Conservation (phyloP, 768 basidiomycete species). For the Peribolospora kevripleyi region DNA sequence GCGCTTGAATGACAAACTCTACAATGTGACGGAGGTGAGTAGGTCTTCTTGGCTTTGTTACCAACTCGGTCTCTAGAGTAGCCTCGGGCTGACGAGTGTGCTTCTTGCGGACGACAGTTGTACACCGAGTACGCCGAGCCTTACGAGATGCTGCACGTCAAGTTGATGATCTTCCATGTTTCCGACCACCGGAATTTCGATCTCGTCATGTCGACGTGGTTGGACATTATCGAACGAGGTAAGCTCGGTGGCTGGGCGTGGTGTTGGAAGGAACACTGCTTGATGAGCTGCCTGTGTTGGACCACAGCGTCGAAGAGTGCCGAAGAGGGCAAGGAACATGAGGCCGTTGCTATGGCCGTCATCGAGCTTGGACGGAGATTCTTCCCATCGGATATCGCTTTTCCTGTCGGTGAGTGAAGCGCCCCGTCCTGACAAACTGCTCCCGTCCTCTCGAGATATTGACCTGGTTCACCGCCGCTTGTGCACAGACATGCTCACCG, state of each 20-base stretch:
- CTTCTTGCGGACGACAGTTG: slow-evolving; percentile 28
- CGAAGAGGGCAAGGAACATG: slow-evolving; percentile 27
- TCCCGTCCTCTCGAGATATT: neutral
- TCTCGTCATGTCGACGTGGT: slow-evolving; percentile 67
- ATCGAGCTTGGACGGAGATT: slow-evolving; percentile 58
- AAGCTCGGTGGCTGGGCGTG: slow-evolving; percentile 10
- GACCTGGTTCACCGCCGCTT: neutral
- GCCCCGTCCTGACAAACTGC: neutral
- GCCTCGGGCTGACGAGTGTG: neutral
- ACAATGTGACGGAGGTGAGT: slow-evolving; percentile 63
- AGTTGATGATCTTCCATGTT: slow-evolving; percentile 72
- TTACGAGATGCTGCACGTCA: slow-evolving; percentile 56
- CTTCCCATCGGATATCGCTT: slow-evolving; percentile 72
- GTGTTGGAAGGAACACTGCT: slow-evolving; percentile 22
- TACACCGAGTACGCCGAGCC: slow-evolving; percentile 71
- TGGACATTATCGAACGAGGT: slow-evolving; percentile 61
- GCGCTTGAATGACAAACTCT: slow-evolving; percentile 23
- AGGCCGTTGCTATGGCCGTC: slow-evolving; percentile 38
- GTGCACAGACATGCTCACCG: slow-evolving; percentile 42
- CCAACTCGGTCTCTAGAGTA: neutral
- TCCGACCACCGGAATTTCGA: slow-evolving; percentile 75
- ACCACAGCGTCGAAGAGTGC: neutral
- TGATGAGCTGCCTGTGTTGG: slow-evolving; percentile 19
- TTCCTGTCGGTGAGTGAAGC: slow-evolving; percentile 47
- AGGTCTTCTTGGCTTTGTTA: neutral